phyloP scores from a whole-genome alignment of 768 basidiomycete species.

The Dictyophora rubrovolvata region DNA sequence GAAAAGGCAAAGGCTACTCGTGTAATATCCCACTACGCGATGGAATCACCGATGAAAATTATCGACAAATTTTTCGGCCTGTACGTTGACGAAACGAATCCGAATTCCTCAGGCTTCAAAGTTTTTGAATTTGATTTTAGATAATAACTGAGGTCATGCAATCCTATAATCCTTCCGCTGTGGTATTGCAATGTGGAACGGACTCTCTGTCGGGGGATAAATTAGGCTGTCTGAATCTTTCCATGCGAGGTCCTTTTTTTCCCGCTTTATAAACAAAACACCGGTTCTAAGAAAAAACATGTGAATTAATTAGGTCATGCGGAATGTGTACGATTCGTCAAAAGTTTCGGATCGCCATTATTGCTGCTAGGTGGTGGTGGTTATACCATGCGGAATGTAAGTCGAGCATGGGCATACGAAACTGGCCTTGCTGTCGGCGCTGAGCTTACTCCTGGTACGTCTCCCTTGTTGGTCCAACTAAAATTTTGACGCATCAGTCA shows the following conservation, averaged over 20 bases:
- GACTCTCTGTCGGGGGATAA: constrained; percentile 96
- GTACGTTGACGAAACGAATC: constrained; percentile 35
- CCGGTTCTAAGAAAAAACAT: not conserved
- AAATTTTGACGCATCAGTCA: not conserved
- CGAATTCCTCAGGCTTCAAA: not conserved
- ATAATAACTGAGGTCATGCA: constrained; percentile 93
- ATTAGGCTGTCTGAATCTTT: constrained; percentile 89
- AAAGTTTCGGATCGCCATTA: constrained; percentile 91
- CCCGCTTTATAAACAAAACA: not conserved
- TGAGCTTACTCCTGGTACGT: constrained; percentile 72
- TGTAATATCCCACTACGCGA: constrained; percentile 93
- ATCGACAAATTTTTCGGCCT: constrained; percentile 91
- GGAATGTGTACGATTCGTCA: constrained; percentile 94
- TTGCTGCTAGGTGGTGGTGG: constrained; percentile 93
- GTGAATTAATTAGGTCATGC: constrained; percentile 61
- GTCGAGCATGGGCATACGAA: constrained; percentile 95
- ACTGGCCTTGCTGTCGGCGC: constrained; percentile 97
- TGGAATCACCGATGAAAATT: constrained; percentile 91
- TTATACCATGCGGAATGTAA: constrained; percentile 97
- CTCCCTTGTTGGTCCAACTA: not conserved
- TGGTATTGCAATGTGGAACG: constrained; percentile 95
- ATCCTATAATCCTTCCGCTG: constrained; percentile 85
- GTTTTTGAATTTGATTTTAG: constrained; percentile 27
- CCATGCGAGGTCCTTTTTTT: constrained; percentile 65
- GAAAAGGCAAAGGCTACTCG: constrained; percentile 89